Evolutionary conservation across 805 yeast species (phyloP), one percentile per base, ranked within the genome.

Genomic region (Wickerhamiella hasegawae): DNA sequence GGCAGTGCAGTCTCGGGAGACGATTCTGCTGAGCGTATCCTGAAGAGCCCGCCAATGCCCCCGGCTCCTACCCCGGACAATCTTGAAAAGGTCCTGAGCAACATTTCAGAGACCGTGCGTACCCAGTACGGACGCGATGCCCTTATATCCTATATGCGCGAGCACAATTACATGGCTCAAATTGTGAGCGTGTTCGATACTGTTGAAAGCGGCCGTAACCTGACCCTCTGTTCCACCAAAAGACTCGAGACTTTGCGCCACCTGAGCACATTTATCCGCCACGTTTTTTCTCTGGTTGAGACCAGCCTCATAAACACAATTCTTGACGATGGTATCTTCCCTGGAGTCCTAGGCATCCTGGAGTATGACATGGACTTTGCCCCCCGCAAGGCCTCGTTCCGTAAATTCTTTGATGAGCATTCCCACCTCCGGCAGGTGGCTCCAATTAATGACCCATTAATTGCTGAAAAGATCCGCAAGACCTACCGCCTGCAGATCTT

Each of bases 281-380:
- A 78, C 29, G 42, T 59, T 18, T 46, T 83, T 15, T 59, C 78
- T 20, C 76, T 77, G 55, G 82, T 80, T 48, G 95, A 85, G 43
- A 59, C 69, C 20, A 55, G 61, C 11, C 62, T 79, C 4, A 52
- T 76, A 31, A 82, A 76, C 36, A 45, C 60, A n/a, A 60, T 79
- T 40, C 57, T 74, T 2, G 63, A 63, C 11, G 77, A 73, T 40
- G 63, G 62, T 5, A 47, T 61, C 28, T 63, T 76, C 31, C 48
- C 63, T 46, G 78, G 79, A 1, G 58, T 82, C 3, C 68, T 76
- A 10, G 94, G 94, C 1, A 77, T 83, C 10, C 57, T 87, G 32
- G 98, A 90, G 54, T 78, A 53, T 54, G 96, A 90, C 53, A 79
- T 90, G 0, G 93, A 81, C 38, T 82, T 69, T 47, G 94, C 95